Evolutionary conservation across 257 asterid genomes (phyloP).

Genomic region (Solanum ossicruentum): DNA sequence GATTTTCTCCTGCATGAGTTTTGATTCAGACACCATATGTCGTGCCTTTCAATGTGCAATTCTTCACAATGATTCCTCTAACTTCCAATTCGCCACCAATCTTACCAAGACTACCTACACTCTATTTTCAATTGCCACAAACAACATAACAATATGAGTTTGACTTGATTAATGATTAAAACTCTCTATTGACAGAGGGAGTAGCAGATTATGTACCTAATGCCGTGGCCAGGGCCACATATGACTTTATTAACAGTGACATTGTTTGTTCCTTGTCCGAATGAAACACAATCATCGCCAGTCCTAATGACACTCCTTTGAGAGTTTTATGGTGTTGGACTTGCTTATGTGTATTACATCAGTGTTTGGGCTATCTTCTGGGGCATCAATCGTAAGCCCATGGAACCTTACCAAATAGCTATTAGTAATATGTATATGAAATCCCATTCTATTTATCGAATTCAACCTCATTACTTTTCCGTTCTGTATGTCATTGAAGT

Average conservation of each 20-base stretch:
- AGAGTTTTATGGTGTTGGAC: conserved; percentile 23
- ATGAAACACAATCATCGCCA: conserved; percentile 56
- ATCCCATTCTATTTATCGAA: conserved; percentile 52
- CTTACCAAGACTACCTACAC: conserved; percentile 64
- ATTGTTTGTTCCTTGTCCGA: conserved; percentile 48
- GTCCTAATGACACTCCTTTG: conserved; percentile 27
- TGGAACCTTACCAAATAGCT: conserved; percentile 22
- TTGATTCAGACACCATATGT: conserved; percentile 56
- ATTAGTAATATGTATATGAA: conserved; percentile 49
- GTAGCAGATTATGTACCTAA: conserved; percentile 21
- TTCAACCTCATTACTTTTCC: conserved; percentile 33
- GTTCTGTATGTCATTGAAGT: conserved; percentile 22
- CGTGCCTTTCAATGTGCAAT: conserved; percentile 42
- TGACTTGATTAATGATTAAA: background rate
- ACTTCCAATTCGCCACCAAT: conserved; percentile 31
- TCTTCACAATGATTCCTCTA: conserved; percentile 36
- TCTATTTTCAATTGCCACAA: background rate
- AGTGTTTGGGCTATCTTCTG: conserved; percentile 42
- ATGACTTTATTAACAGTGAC: conserved; percentile 31
- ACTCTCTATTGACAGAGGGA: background rate
- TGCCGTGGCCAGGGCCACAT: conserved; percentile 70
- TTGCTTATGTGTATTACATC: conserved; percentile 54
- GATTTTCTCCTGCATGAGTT: conserved; percentile 33
- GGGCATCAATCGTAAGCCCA: conserved; percentile 21
- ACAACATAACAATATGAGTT: background rate